Conservation (phyloP, 208 protist genomes). For the Leishmania lainsoni region DNA sequence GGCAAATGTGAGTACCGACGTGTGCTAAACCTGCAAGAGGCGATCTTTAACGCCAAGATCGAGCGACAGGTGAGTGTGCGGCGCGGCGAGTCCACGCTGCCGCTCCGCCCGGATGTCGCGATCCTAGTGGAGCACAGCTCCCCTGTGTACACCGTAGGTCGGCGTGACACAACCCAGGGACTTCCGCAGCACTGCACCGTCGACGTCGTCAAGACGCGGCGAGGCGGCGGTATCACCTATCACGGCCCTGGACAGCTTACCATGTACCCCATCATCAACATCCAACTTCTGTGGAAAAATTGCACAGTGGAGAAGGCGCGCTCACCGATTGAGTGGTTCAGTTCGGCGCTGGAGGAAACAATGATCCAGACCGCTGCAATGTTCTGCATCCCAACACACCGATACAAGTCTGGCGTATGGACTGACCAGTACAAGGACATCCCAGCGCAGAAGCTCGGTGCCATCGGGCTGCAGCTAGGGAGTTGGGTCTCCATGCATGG, state of each 20-base stretch:
- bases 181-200: slow-evolving; percentile 45
- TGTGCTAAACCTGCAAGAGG: slow-evolving; percentile 73
- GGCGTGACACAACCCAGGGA: slow-evolving; percentile 70
- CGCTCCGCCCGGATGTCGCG: slow-evolving; percentile 51
- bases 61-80: slow-evolving; percentile 44
- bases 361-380: slow-evolving; percentile 68
- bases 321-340: slow-evolving; percentile 89
- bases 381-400: slow-evolving; percentile 68
- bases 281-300: slow-evolving; percentile 68
- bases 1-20: slow-evolving; percentile 56
- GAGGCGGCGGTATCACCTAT: slow-evolving; percentile 89
- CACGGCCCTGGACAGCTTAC: slow-evolving; percentile 89
- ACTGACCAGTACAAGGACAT: slow-evolving; percentile 37
- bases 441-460: slow-evolving; percentile 67
- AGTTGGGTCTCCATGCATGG: slow-evolving; percentile 93
- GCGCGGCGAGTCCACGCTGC: slow-evolving; percentile 36
- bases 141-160: slow-evolving; percentile 88
- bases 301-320: slow-evolving; percentile 59
- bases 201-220: slow-evolving; percentile 66
- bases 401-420: slow-evolving; percentile 77
- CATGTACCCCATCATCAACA: slow-evolving; percentile 85
- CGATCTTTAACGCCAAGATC: slow-evolving; percentile 72
- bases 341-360: slow-evolving; percentile 65
- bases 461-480: slow-evolving; percentile 85
- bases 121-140: slow-evolving; percentile 79